Conservation (phyloP, 1,284 basidiomycete genomes). For the Chondrostereum purpureum region DNA sequence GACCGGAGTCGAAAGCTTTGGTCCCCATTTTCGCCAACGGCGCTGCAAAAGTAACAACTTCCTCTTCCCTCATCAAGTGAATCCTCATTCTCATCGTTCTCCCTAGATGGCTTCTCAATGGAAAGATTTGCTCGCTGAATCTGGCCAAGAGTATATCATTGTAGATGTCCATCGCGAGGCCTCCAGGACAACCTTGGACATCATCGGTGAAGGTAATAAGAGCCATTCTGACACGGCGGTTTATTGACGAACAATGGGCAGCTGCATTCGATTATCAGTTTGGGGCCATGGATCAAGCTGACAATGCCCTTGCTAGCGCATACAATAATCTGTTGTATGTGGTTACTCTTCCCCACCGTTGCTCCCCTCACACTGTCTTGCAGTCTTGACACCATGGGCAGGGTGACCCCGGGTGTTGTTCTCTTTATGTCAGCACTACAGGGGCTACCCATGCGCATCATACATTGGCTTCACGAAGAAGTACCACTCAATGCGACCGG, state of each 20-base stretch:
- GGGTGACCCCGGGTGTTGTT: not conserved
- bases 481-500: not conserved
- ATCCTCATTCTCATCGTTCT: not conserved
- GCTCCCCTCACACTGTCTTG: not conserved
- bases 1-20: constrained; percentile 12
- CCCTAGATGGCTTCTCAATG: constrained; percentile 5
- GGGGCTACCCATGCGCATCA: not conserved
- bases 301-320: not conserved
- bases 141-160: constrained; percentile 7
- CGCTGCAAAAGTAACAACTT: constrained; percentile 3
- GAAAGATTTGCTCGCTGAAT: constrained; percentile 17
- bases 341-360: constrained; percentile 1
- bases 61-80: not conserved
- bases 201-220: constrained; percentile 7
- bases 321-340: constrained; percentile 1
- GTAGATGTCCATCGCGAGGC: constrained; percentile 4
- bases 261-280: constrained; percentile 6
- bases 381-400: not conserved
- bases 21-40: constrained; percentile 10
- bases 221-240: not conserved
- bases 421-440: not conserved
- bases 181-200: constrained; percentile 7
- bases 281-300: not conserved
- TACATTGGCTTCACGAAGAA: not conserved
- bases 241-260: not conserved